These are phyloP conservation scores for Zasmidium citrigriseum DNA, from an alignment of 2,329 filamentous ascomycete species.

Conservation along the genomic window DNA sequence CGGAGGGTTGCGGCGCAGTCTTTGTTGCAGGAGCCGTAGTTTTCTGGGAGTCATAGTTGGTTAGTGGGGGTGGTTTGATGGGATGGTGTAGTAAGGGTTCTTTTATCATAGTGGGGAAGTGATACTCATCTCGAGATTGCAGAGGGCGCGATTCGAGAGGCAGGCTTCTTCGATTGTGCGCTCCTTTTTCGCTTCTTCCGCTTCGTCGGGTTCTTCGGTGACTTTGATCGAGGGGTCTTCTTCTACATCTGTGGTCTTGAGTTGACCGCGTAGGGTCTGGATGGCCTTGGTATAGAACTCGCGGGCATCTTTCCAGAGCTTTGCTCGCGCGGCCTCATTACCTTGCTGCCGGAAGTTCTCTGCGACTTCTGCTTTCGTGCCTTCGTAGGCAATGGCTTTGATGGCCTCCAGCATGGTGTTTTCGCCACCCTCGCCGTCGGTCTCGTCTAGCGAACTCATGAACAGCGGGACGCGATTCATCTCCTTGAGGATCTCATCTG, in stretches of 20 bases:
- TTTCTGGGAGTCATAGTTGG: slow-evolving; percentile 52
- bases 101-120: slow-evolving; percentile 11
- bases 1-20: slow-evolving; percentile 81
- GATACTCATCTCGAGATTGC: slow-evolving; percentile 77
- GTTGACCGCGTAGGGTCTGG: slow-evolving; percentile 55
- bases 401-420: slow-evolving; percentile 85
- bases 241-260: slow-evolving; percentile 16
- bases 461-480: slow-evolving; percentile 80
- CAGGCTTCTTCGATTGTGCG: slow-evolving; percentile 70
- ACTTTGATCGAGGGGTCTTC: slow-evolving; percentile 33
- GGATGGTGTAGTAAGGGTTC: background rate
- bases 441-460: slow-evolving; percentile 83
- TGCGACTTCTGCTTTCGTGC: slow-evolving; percentile 79
- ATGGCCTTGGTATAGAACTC: slow-evolving; percentile 93
- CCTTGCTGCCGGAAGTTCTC: slow-evolving; percentile 86
- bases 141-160: slow-evolving; percentile 84
- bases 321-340: slow-evolving; percentile 79
- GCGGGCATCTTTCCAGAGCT: slow-evolving; percentile 77
- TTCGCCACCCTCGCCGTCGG: slow-evolving; percentile 60
- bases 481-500: slow-evolving; percentile 62
- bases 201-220: slow-evolving; percentile 54
- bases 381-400: slow-evolving; percentile 89
- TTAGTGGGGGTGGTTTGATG: slow-evolving; percentile 20
- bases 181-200: slow-evolving; percentile 64
- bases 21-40: slow-evolving; percentile 81